Base-by-base conservation (phyloP, 148 eudicot species). In the Cornus controversa region DNA sequence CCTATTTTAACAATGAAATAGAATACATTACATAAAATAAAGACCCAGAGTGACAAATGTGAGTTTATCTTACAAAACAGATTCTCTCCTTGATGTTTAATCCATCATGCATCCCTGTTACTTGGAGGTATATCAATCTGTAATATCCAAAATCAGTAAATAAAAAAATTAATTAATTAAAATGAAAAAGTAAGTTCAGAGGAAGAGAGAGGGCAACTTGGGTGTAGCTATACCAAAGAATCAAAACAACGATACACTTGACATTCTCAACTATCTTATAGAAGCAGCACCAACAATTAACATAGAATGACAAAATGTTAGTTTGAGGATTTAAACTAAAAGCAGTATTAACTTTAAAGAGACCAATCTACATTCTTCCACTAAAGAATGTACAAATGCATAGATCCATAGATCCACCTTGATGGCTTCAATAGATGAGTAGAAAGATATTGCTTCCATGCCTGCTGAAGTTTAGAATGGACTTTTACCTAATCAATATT, bases 51-150 rank as follows among this genome's bases (percentile, higher is more conserved):
- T 29, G 28, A 68, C 28, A 40, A 64, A n/a, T 8, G 62, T 45
- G 20, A 75, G 37, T 72, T 29, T 66, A 16, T 28, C 99, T 90
- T 83, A 96, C 99, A 85, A 85, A 91, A 70, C 86, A 77, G 77
- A 92, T 85, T 82, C 97, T 89, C 78, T 95, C 98, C 79, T 96
- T 96, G 76, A 90, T 87, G 81, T 81, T 87, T 47, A 96, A 80
- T 58, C 97, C 99, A 57, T 93, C 97, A 80, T 93, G 97, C 99
- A 96, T 93, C 76, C 98, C 99, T 14, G 88, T 85, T 50, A 96
- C 98, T 81, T 82, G 90, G 74, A 96, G 97, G 80, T 93, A 96
- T 80, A 89, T 86, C 84, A 96, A 86, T 80, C 99, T 96, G 96
- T 69, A 72, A 67, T 40, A 42, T 66, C 6, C 67, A 72, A 75